Conservation (phyloP, 2,329 filamentous ascomycete genomes). For the Seiridium unicorne region DNA sequence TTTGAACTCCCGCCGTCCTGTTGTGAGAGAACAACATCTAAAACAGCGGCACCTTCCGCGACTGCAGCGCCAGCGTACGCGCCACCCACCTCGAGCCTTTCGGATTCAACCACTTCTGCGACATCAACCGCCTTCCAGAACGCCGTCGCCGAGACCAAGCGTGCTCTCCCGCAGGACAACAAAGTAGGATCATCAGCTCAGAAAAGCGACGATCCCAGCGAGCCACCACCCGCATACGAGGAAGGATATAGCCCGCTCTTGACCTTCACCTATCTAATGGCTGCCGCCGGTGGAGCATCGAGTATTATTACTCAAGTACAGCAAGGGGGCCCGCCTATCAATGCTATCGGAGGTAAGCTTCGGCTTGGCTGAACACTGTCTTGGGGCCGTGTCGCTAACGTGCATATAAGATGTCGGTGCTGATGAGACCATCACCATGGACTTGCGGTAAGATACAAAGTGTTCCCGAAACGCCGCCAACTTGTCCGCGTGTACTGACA, state of each 20-base stretch:
- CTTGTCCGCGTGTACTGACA: background rate
- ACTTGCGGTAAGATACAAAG: constrained; percentile 69
- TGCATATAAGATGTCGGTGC: constrained; percentile 65
- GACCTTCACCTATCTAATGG: constrained; percentile 96
- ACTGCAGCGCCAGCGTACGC: constrained; percentile 57
- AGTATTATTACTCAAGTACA: constrained; percentile 99
- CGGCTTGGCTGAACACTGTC: background rate
- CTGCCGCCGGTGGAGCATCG: constrained; percentile 90
- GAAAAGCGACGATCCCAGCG: constrained; percentile 74
- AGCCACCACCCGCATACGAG: constrained; percentile 93
- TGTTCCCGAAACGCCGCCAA: background rate
- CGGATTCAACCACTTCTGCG: constrained; percentile 30
- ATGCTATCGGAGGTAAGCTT: constrained; percentile 76
- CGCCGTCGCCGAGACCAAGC: constrained; percentile 73
- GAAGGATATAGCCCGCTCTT: constrained; percentile 91
- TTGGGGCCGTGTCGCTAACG: constrained; percentile 9
- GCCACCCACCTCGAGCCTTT: constrained; percentile 36
- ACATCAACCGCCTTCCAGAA: constrained; percentile 43
- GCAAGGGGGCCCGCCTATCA: constrained; percentile 86
- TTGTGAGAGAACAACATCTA: constrained; percentile 20
- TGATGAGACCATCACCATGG: constrained; percentile 93
- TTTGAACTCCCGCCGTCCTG: constrained; percentile 23
- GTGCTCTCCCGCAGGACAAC: constrained; percentile 76
- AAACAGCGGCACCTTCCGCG: constrained; percentile 32
- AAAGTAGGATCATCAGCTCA: constrained; percentile 69